Evolutionary conservation across 805 yeast species (phyloP), one percentile per base, ranked within the genome.

Genomic region (Lipomyces japonicus): DNA sequence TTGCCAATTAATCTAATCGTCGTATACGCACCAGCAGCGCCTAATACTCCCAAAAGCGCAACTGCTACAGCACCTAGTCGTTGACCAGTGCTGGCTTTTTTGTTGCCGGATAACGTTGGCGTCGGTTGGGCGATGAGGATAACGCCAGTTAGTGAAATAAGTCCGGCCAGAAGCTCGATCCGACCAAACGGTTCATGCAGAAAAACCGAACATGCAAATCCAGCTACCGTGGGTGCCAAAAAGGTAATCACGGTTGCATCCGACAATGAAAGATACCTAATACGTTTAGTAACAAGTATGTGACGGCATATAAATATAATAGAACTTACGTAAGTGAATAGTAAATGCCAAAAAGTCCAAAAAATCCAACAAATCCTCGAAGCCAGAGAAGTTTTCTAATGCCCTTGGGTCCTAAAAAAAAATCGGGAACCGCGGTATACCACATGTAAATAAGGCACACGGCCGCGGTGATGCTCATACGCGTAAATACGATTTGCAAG

Each of bases 211-310:
- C 96, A 95, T 47, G 83, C 66, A 21, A 87, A 66, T 0, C 88
- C 85, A 0, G 95, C 84, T 16, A 84, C 76, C 47, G 85, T 75
- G 0, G 97, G 97, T 0, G 81, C 73, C 61, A 89, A 66, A 59
- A 89, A 89, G 2, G 91, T 80, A 44, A 89, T 82, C 14, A 85
- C 82, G 0, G 86, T 82, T 0, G 95, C 86, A 62, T 89, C 96
- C 9, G 90, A 81, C 4, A 89, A 75, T 44, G 86, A 77, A 40
- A 89, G 71, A 61, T 84, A 86, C 7, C 50, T 42, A 24, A 21
- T 16, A 5, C 30, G 6, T 12, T 41, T 41, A 26, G 44, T 12
- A 12, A 18, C 18, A 24, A 12, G 10, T 18, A 41, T 16, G n/a
- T 7, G 14, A 9, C 37, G 2, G 21, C 18, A 39, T 12, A 39